A percentile compares a stretch with the other conserved stretches of the same genome.
Evolutionary conservation across 2,329 filamentous ascomycete species (phyloP).

Genomic region (Spiromastix sp.): DNA sequence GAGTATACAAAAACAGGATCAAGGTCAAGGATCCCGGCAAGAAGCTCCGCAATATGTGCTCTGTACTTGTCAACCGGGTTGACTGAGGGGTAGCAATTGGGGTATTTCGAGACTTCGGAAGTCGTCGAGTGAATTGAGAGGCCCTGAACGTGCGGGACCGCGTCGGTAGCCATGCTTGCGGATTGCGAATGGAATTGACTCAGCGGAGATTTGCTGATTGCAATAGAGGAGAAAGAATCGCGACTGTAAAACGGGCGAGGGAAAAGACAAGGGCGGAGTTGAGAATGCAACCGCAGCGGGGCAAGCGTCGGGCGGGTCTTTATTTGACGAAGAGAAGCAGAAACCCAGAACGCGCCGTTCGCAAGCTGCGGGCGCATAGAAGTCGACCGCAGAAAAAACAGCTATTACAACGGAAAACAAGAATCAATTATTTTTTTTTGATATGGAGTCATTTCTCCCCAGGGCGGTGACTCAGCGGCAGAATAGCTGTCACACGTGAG

Average conservation of each 20-base stretch:
- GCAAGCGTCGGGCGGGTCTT: too few relatives aligned
- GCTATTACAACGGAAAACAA: too few relatives aligned
- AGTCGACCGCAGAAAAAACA: too few relatives aligned
- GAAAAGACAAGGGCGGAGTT: background rate
- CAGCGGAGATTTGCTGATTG: slow-evolving; percentile 3
- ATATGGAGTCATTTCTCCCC: too few relatives aligned
- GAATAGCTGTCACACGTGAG: too few relatives aligned
- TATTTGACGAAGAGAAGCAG: too few relatives aligned
- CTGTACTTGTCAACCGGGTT: slow-evolving; percentile 39
- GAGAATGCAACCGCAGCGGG: background rate
- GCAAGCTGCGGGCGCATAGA: slow-evolving; percentile 10
- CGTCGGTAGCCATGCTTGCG: slow-evolving; percentile 24
- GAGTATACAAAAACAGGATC: slow-evolving; percentile 30
- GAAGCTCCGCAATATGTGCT: slow-evolving; percentile 33
- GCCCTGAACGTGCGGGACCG: slow-evolving; percentile 27
- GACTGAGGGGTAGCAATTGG: slow-evolving; percentile 32
- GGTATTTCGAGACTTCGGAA: slow-evolving; percentile 26
- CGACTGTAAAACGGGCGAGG: slow-evolving; percentile 8
- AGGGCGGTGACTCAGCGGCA: too few relatives aligned
- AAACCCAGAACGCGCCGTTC: slow-evolving; percentile 4
- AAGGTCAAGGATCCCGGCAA: slow-evolving; percentile 28
- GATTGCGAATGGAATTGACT: slow-evolving; percentile 2
- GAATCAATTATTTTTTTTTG: too few relatives aligned
- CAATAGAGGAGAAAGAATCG: slow-evolving; percentile 6
- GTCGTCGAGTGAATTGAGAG: slow-evolving; percentile 31